A percentile compares a stretch with the other conserved stretches of the same genome.
Conservation (phyloP, 176 grass and related monocot species). For the Zea luxurians region DNA sequence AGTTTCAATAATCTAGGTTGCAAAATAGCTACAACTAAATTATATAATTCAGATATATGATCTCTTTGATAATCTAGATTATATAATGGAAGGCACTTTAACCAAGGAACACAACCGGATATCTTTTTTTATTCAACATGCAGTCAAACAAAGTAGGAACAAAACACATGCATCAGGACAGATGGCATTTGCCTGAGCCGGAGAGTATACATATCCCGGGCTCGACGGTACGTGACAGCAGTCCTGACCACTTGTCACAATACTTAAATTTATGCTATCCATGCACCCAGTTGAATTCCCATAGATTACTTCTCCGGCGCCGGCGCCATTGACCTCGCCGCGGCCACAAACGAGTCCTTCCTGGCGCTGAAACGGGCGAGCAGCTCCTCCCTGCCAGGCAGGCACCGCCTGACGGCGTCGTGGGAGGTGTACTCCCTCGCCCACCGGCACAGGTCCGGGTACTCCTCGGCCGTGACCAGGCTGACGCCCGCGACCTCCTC, state of each 20-base stretch:
- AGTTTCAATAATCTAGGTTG: no score
- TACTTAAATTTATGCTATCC: not conserved
- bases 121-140: not conserved
- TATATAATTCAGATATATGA: no score
- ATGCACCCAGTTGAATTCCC: no score
- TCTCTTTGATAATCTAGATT: no score
- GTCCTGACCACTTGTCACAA: not conserved
- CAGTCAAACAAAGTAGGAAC: not conserved
- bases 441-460: constrained; percentile 46
- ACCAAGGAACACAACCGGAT: not conserved
- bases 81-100: no score
- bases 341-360: constrained; percentile 6
- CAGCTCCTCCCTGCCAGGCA: constrained; percentile 39
- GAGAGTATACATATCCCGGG: no score
- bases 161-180: not conserved
- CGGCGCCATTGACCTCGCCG: not conserved
- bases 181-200: no score
- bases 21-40: no score
- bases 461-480: constrained; percentile 34
- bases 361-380: constrained; percentile 22
- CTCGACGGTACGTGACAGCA: not conserved
- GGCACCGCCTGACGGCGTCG: constrained; percentile 24
- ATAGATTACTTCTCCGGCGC: not conserved
- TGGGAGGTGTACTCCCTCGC: constrained; percentile 14
- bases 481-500: constrained; percentile 58